Percentiles rank a stretch among this genome's conserved stretches.
phyloP scores from a whole-genome alignment of 2,329 filamentous ascomycete species.

The Annulohypoxylon truncatum region DNA sequence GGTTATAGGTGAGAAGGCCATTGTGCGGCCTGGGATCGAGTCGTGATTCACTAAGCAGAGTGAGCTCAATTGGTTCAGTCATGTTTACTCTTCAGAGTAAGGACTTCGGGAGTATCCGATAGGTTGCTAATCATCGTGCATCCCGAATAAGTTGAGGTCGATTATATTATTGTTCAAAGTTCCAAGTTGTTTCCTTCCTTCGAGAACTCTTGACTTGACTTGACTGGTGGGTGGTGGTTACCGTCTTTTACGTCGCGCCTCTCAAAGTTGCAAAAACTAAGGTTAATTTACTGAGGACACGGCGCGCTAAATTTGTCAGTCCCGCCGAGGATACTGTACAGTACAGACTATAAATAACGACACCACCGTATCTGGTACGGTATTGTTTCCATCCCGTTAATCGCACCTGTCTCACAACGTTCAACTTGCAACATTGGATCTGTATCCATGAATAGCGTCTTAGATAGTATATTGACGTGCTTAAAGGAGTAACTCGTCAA shows the following conservation, averaged over 20 bases:
- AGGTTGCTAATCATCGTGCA: slow-evolving; percentile 37
- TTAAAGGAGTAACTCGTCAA: neutral
- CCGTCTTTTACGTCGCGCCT: neutral
- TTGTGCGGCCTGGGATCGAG: slow-evolving; percentile 66
- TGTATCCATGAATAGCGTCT: neutral
- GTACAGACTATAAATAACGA: neutral
- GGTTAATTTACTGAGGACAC: neutral
- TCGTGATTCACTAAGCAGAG: slow-evolving; percentile 67
- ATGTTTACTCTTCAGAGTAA: slow-evolving; percentile 39
- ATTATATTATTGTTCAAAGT: neutral
- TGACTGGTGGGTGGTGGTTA: slow-evolving; percentile 6
- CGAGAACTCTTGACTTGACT: neutral
- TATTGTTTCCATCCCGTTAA: neutral
- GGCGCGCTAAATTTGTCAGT: slow-evolving; percentile 2
- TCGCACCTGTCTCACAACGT: neutral
- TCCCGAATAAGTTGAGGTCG: neutral
- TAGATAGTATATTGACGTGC: neutral
- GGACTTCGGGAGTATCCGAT: slow-evolving; percentile 13
- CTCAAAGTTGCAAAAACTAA: slow-evolving; percentile 38
- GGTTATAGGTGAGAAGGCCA: slow-evolving; percentile 78
- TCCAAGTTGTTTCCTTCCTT: neutral
- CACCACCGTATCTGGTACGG: neutral
- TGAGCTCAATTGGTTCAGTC: slow-evolving; percentile 53
- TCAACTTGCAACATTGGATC: neutral
- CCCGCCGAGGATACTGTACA: neutral